These are phyloP conservation scores for Penicillium coffeae DNA, from an alignment of 495 filamentous ascomycete species.

Conservation along the genomic window DNA sequence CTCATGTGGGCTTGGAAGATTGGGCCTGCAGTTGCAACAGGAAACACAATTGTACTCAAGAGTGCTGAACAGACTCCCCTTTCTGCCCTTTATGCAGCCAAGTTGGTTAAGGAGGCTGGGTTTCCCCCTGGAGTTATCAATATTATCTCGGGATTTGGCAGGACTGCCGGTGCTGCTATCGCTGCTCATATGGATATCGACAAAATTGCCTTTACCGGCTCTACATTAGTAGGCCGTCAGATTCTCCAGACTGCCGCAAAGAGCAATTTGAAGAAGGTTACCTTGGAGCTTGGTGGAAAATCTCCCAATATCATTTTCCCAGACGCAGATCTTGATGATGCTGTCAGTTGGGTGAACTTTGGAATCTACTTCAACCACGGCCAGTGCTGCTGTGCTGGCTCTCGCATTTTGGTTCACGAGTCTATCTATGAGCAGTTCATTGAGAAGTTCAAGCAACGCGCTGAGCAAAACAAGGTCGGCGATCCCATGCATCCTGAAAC, in stretches of 20 bases:
- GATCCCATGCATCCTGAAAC: constrained; percentile 76
- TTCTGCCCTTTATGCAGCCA: background rate
- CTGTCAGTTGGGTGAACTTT: constrained; percentile 86
- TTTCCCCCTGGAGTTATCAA: constrained; percentile 90
- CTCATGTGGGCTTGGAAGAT: constrained; percentile 7
- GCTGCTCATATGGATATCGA: constrained; percentile 87
- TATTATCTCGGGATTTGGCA: constrained; percentile 80
- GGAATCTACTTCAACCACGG: constrained; percentile 93
- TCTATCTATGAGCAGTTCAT: constrained; percentile 67
- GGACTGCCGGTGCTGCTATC: constrained; percentile 77
- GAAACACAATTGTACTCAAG: constrained; percentile 8
- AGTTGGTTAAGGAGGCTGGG: constrained; percentile 49
- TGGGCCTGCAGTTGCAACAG: constrained; percentile 2
- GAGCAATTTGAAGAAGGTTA: constrained; percentile 90
- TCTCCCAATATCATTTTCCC: constrained; percentile 87
- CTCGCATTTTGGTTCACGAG: constrained; percentile 77
- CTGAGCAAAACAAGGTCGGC: constrained; percentile 68
- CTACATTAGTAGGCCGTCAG: constrained; percentile 71
- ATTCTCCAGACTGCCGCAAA: constrained; percentile 85
- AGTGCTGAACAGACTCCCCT: constrained; percentile 6
- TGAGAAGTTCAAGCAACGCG: constrained; percentile 68
- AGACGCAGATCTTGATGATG: constrained; percentile 82
- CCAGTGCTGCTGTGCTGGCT: constrained; percentile 86
- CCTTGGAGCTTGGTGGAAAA: constrained; percentile 86
- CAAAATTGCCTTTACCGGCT: constrained; percentile 91